Evolutionary conservation across 2,329 filamentous ascomycete species (phyloP).

Genomic region (Trichophaea hybrida): DNA sequence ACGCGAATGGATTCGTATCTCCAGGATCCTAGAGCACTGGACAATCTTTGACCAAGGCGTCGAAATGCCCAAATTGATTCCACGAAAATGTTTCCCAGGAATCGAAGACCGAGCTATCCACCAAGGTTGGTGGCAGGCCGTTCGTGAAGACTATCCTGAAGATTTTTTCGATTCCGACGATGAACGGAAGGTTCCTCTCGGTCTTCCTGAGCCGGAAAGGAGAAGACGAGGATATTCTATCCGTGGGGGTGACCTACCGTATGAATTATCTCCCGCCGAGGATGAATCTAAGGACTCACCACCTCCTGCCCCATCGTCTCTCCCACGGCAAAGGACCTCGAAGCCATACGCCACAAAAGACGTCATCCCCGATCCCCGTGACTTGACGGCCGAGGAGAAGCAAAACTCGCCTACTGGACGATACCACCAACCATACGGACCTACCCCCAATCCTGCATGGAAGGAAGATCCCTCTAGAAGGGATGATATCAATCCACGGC

Average conservation of each 20-base stretch:
- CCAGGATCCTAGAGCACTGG: constrained; percentile 22
- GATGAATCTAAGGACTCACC: neutral
- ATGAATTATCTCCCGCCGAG: neutral
- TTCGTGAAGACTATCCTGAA: neutral
- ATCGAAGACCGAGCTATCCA: constrained; percentile 14
- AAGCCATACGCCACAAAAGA: neutral
- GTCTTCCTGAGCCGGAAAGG: neutral
- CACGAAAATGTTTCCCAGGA: constrained; percentile 18
- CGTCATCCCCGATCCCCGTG: constrained; percentile 2
- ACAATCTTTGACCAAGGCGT: constrained; percentile 20
- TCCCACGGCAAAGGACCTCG: constrained; percentile 3
- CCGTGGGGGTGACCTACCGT: neutral
- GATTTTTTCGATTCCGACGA: constrained; percentile 11
- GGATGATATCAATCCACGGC: constrained; percentile 17
- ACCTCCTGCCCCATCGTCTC: constrained; percentile 1
- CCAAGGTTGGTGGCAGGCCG: constrained; percentile 14
- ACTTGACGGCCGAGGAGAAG: constrained; percentile 7
- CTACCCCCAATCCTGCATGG: neutral
- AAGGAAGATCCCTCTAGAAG: constrained; percentile 5
- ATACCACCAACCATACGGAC: neutral
- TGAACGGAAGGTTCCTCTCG: constrained; percentile 7
- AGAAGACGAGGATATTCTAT: neutral
- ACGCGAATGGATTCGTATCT: constrained; percentile 23
- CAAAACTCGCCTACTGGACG: neutral
- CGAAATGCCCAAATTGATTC: constrained; percentile 18